These are phyloP conservation scores for Cladophialophora bantiana DNA, from an alignment of 2,329 filamentous ascomycete genomes.

Conservation along the genomic window DNA sequence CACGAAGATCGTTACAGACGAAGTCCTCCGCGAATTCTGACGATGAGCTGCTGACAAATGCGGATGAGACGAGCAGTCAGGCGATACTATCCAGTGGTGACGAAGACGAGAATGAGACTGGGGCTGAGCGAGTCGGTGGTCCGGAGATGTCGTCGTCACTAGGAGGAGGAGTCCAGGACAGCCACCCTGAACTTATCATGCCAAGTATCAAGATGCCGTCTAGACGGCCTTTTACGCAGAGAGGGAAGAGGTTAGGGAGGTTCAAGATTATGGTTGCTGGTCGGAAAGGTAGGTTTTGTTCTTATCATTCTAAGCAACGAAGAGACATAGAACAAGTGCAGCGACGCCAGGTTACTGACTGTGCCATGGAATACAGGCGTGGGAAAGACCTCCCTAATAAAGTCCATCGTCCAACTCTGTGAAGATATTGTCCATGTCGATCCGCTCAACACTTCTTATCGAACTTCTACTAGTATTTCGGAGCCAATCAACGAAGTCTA, in stretches of 20 bases:
- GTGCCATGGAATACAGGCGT: slow-evolving; percentile 60
- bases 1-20: slow-evolving; percentile 58
- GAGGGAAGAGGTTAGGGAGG: slow-evolving; percentile 81
- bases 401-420: slow-evolving; percentile 83
- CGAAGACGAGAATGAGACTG: slow-evolving; percentile 56
- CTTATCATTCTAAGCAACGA: not conserved
- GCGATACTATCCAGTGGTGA: slow-evolving; percentile 62
- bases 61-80: slow-evolving; percentile 63
- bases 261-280: slow-evolving; percentile 90
- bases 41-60: slow-evolving; percentile 58
- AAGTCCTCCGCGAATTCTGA: slow-evolving; percentile 66
- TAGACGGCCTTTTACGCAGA: slow-evolving; percentile 86
- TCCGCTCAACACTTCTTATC: slow-evolving; percentile 49
- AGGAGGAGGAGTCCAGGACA: slow-evolving; percentile 45
- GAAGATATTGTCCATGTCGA: slow-evolving; percentile 96
- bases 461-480: slow-evolving; percentile 34
- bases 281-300: slow-evolving; percentile 66
- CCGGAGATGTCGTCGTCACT: slow-evolving; percentile 20
- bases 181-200: slow-evolving; percentile 86
- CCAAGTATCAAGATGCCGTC: slow-evolving; percentile 91
- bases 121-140: not conserved
- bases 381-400: slow-evolving; percentile 89
- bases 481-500: slow-evolving; percentile 64
- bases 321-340: not conserved
- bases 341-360: slow-evolving; percentile 26